Percentiles rank a stretch among this genome's conserved stretches.
These are phyloP conservation scores for Populus simonii DNA, from an alignment of 345 rosid species.

Conservation along the genomic window DNA sequence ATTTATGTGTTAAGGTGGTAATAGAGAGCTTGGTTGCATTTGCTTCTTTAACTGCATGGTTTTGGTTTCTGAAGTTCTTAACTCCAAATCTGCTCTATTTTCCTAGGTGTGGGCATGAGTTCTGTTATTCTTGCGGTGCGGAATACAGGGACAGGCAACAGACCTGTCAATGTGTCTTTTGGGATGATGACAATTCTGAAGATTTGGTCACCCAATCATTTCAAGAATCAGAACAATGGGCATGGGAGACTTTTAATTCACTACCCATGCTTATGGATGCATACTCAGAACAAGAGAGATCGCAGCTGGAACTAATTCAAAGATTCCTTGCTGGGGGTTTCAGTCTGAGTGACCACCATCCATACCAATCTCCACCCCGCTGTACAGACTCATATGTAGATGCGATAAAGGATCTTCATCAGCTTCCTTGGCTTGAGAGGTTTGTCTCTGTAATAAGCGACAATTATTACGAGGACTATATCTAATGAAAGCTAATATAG, in stretches of 20 bases:
- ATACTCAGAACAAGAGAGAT: constrained; percentile 92
- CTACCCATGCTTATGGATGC: constrained; percentile 83
- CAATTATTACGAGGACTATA: constrained; percentile 75
- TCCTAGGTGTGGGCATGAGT: constrained; percentile 87
- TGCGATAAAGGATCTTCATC: constrained; percentile 91
- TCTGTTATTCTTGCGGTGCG: constrained; percentile 92
- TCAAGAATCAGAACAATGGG: constrained; percentile 95
- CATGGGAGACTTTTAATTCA: constrained; percentile 87
- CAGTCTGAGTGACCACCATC: constrained; percentile 78
- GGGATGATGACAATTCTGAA: constrained; percentile 79
- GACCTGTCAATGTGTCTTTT: constrained; percentile 80
- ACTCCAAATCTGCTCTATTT: constrained; percentile 11
- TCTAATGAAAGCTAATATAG: constrained; percentile 44
- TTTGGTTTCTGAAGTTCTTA: neutral
- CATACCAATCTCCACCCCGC: constrained; percentile 86
- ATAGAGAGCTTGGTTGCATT: neutral
- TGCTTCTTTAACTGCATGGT: constrained; percentile 1
- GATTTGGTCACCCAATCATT: constrained; percentile 49
- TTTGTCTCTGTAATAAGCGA: constrained; percentile 96
- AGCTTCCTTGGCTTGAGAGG: constrained; percentile 98
- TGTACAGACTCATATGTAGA: constrained; percentile 85
- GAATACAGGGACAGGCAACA: constrained; percentile 76
- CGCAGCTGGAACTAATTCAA: constrained; percentile 85
- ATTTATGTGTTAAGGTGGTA: neutral
- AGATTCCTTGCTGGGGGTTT: constrained; percentile 94